phyloP scores from a whole-genome alignment of 345 rosid genomes.

The Linum tenue region DNA sequence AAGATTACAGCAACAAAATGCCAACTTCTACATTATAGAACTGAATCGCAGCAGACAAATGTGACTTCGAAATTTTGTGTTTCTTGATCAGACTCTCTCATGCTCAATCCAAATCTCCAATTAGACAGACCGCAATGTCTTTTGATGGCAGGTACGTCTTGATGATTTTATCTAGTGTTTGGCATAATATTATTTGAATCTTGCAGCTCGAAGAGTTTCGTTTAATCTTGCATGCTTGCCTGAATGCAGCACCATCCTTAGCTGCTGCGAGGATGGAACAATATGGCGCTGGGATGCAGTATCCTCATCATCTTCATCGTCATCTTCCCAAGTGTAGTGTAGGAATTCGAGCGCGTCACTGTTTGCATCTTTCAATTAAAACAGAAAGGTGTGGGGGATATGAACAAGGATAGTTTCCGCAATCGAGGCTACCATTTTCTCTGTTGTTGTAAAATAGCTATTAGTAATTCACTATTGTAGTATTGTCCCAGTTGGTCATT shows the following conservation, averaged over 20 bases:
- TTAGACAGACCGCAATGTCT: constrained; percentile 95
- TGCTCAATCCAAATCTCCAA: constrained; percentile 63
- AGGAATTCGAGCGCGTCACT: too few relatives aligned
- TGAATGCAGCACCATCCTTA: constrained; percentile 69
- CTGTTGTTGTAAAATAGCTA: too few relatives aligned
- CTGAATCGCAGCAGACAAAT: background rate
- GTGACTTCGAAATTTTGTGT: background rate
- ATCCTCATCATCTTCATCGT: constrained; percentile 18
- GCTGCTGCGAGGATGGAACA: constrained; percentile 90
- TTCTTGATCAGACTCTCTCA: constrained; percentile 50
- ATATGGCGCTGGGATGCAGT: constrained; percentile 90
- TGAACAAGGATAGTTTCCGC: too few relatives aligned
- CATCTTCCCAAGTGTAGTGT: background rate
- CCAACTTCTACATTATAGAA: background rate
- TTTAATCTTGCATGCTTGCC: background rate
- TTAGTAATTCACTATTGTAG: too few relatives aligned
- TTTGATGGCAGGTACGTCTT: constrained; percentile 62
- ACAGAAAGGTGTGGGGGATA: too few relatives aligned
- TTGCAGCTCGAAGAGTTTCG: too few relatives aligned
- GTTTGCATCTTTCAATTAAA: too few relatives aligned
- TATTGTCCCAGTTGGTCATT: too few relatives aligned
- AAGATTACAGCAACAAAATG: background rate
- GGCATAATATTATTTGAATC: too few relatives aligned
- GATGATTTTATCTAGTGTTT: too few relatives aligned
- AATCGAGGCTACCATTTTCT: too few relatives aligned